phyloP scores from a whole-genome alignment of 2,329 filamentous ascomycete species.

The Blumeria graminis region DNA sequence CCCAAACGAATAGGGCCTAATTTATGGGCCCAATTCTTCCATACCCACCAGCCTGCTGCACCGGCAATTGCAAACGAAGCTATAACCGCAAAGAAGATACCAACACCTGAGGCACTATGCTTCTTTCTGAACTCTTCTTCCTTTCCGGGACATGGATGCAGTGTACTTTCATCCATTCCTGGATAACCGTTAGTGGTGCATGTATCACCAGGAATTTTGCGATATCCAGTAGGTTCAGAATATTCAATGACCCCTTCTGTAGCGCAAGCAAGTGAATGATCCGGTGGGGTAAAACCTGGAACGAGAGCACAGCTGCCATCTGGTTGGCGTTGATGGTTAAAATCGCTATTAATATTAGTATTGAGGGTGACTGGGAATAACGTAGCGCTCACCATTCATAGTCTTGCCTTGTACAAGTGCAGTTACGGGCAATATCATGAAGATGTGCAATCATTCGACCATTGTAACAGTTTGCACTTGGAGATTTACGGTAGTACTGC shows the following conservation, averaged over 20 bases:
- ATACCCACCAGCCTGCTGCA: constrained; percentile 63
- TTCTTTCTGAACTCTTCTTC: constrained; percentile 62
- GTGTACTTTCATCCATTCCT: constrained; percentile 40
- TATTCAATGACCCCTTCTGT: constrained; percentile 47
- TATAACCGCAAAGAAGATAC: constrained; percentile 65
- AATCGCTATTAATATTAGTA: constrained; percentile 36
- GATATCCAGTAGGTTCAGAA: constrained; percentile 69
- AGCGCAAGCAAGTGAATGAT: constrained; percentile 32
- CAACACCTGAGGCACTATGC: constrained; percentile 44
- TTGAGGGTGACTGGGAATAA: background rate
- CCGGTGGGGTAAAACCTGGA: constrained; percentile 38
- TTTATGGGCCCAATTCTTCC: constrained; percentile 62
- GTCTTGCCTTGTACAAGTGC: constrained; percentile 61
- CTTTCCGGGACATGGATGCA: constrained; percentile 48
- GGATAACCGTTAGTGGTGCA: constrained; percentile 40
- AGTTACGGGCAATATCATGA: constrained; percentile 48
- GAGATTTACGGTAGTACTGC: constrained; percentile 75
- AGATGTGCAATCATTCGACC: constrained; percentile 44
- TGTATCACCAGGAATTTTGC: constrained; percentile 71
- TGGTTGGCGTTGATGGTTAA: constrained; percentile 64
- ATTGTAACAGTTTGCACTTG: constrained; percentile 60
- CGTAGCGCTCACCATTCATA: constrained; percentile 57
- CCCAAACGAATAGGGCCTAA: constrained; percentile 84
- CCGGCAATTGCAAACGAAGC: constrained; percentile 49
- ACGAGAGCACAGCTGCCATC: constrained; percentile 62